These are phyloP conservation scores for Boletus pseudo-olivaceus DNA, from an alignment of 768 basidiomycete species.

Conservation along the genomic window DNA sequence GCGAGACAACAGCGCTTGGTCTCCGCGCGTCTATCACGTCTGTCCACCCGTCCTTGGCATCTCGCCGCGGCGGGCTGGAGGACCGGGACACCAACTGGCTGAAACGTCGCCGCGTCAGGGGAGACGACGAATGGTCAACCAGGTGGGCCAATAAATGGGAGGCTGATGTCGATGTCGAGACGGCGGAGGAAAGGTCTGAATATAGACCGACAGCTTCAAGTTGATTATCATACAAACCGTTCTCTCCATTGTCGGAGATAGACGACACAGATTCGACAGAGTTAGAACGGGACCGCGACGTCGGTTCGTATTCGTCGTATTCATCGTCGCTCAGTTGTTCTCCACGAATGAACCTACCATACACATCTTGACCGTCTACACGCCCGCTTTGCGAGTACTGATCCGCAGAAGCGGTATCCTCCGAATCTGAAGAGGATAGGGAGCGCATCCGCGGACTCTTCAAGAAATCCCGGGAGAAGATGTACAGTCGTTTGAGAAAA, in stretches of 20 bases:
- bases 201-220: conserved; percentile 49
- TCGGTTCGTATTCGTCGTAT: conserved; percentile 36
- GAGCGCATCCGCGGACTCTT: conserved; percentile 12
- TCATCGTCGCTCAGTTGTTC: conserved; percentile 52
- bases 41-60: conserved; percentile 25
- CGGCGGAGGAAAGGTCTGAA: conserved; percentile 46
- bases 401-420: conserved; percentile 3
- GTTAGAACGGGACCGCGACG: conserved; percentile 19
- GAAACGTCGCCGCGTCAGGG: conserved; percentile 49
- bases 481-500: conserved; percentile 23
- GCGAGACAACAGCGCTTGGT: conserved; percentile 16
- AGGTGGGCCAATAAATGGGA: conserved; percentile 56
- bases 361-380: conserved; percentile 40
- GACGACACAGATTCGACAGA: conserved; percentile 22
- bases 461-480: conserved; percentile 16
- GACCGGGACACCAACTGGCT: conserved; percentile 32
- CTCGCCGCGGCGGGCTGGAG: conserved; percentile 2
- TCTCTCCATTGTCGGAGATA: conserved; percentile 29
- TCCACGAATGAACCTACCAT: conserved; percentile 58
- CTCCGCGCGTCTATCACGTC: conserved; percentile 29
- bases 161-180: conserved; percentile 33
- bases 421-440: conserved; percentile 2
- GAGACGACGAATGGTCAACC: conserved; percentile 39
- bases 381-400: conserved; percentile 8
- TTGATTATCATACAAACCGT: conserved; percentile 28